These are phyloP conservation scores for Bipolaris cookei DNA, from an alignment of 2,329 filamentous ascomycete genomes.

Conservation along the genomic window DNA sequence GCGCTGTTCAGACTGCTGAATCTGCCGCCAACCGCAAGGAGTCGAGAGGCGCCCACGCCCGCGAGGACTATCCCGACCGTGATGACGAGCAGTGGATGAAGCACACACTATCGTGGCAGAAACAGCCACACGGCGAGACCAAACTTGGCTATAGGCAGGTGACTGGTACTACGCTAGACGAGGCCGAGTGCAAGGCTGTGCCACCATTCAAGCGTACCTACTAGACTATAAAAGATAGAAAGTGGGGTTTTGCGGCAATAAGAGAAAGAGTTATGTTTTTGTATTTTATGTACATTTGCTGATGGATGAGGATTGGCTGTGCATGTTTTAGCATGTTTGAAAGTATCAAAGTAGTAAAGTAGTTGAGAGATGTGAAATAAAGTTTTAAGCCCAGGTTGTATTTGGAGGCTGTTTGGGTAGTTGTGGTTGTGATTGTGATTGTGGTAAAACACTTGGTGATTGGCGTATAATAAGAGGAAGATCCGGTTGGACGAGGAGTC, in stretches of 20 bases:
- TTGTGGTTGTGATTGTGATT: not conserved
- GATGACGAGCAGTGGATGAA: conserved; percentile 99
- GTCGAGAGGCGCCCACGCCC: conserved; percentile 94
- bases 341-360: conserved; percentile 1
- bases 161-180: conserved; percentile 82
- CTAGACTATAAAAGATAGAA: conserved; percentile 57
- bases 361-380: not conserved
- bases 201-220: conserved; percentile 96
- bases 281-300: conserved; percentile 48
- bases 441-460: not conserved
- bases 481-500: too few relatives aligned
- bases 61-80: conserved; percentile 94
- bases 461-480: too few relatives aligned
- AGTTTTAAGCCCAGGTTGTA: conserved; percentile 2
- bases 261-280: conserved; percentile 20
- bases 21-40: conserved; percentile 94
- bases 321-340: conserved; percentile 18
- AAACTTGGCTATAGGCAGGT: conserved; percentile 88
- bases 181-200: conserved; percentile 94
- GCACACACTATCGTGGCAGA: conserved; percentile 97
- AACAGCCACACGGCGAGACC: conserved; percentile 84
- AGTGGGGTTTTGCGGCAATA: conserved; percentile 1
- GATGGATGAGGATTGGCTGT: conserved; percentile 24
- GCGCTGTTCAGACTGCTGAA: conserved; percentile 92
- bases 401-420: not conserved